These are phyloP conservation scores for Aspergillus sclerotiicarbonarius DNA, from an alignment of 495 filamentous ascomycete genomes.

Conservation along the genomic window DNA sequence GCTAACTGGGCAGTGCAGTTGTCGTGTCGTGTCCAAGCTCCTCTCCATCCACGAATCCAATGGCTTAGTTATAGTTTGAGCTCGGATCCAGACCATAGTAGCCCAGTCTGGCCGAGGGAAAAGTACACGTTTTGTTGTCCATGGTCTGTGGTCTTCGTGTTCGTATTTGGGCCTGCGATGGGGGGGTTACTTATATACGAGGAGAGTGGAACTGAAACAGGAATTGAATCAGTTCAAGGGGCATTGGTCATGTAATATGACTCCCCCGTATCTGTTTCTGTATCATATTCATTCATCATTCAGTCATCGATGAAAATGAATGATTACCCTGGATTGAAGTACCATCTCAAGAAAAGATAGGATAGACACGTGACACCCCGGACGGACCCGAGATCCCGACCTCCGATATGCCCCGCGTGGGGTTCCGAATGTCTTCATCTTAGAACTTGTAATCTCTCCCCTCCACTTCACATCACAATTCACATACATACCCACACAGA, in stretches of 20 bases:
- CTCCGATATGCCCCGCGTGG: slow-evolving; percentile 8
- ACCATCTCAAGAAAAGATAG: background rate
- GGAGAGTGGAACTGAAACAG: background rate
- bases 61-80: background rate
- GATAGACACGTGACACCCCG: slow-evolving; percentile 5
- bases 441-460: background rate
- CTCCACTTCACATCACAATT: background rate
- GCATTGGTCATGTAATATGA: too few species aligned
- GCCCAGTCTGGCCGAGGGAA: background rate
- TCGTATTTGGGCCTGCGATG: background rate
- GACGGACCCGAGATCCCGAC: background rate
- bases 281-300: too few species aligned
- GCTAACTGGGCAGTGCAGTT: background rate
- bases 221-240: too few species aligned
- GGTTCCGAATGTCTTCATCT: background rate
- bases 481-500: slow-evolving; percentile 14
- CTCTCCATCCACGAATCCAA: background rate
- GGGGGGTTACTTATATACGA: background rate
- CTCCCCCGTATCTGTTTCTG: too few species aligned
- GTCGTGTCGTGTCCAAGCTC: background rate
- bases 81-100: background rate
- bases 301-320: too few species aligned
- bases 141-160: background rate
- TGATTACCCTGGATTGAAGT: too few species aligned
- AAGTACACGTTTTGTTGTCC: too few species aligned